phyloP scores from a whole-genome alignment of 495 filamentous ascomycete species.

The Penicillium crystallinum region DNA sequence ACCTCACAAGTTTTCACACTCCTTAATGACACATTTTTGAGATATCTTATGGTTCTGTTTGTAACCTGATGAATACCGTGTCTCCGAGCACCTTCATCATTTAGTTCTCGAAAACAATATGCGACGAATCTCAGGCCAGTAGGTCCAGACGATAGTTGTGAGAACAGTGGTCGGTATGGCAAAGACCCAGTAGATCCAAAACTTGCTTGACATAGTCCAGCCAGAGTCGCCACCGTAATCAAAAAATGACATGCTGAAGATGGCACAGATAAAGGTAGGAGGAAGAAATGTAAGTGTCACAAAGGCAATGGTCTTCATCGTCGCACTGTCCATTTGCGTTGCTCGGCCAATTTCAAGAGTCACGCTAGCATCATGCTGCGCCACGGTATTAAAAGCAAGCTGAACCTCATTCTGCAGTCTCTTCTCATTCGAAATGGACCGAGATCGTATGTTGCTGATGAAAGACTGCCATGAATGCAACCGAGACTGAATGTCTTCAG shows the following conservation, averaged over 20 bases:
- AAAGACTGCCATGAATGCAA: slow-evolving; percentile 32
- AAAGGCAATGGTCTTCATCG: slow-evolving; percentile 4
- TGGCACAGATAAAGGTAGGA: slow-evolving; percentile 30
- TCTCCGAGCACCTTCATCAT: background rate
- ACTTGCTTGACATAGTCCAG: slow-evolving; percentile 22
- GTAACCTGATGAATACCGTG: no score
- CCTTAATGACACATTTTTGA: no score
- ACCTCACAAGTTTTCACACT: no score
- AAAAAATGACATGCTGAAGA: slow-evolving; percentile 31
- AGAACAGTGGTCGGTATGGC: slow-evolving; percentile 22
- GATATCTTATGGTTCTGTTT: no score
- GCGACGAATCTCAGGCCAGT: background rate
- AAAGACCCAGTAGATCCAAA: slow-evolving; percentile 30
- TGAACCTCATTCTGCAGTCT: slow-evolving; percentile 37
- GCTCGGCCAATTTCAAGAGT: slow-evolving; percentile 17
- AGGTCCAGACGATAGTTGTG: slow-evolving; percentile 1
- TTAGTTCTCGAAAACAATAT: background rate
- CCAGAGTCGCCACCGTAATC: slow-evolving; percentile 12
- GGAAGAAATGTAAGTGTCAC: slow-evolving; percentile 15
- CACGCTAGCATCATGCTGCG: slow-evolving; percentile 30
- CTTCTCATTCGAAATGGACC: slow-evolving; percentile 32
- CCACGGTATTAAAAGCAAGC: slow-evolving; percentile 27
- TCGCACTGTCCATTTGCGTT: slow-evolving; percentile 1
- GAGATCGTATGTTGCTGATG: slow-evolving; percentile 29
- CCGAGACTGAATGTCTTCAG: slow-evolving; percentile 17